Conservation (phyloP, 768 basidiomycete species). For the Tylopilus plumbeoviolaceoides region DNA sequence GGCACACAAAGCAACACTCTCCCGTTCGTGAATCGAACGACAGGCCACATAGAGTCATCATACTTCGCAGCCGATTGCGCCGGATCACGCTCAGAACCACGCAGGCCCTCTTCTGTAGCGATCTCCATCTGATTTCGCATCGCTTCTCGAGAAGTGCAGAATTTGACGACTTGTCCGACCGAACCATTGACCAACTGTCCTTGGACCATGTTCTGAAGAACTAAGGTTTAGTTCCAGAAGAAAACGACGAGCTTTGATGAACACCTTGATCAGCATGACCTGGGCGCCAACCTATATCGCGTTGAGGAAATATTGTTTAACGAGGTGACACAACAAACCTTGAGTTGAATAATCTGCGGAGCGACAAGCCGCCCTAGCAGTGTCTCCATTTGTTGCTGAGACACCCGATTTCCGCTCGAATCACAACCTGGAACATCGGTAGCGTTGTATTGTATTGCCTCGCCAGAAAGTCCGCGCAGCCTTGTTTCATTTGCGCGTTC, state of each 20-base stretch:
- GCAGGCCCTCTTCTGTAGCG: constrained; percentile 33
- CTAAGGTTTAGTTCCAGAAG: neutral
- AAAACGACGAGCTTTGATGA: neutral
- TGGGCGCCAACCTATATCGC: constrained; percentile 67
- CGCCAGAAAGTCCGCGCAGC: constrained; percentile 39
- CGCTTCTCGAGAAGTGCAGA: constrained; percentile 44
- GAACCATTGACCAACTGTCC: constrained; percentile 70
- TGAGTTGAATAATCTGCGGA: constrained; percentile 41
- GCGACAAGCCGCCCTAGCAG: constrained; percentile 62
- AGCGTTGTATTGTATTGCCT: constrained; percentile 38
- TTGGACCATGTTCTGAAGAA: constrained; percentile 58
- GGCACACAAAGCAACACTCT: constrained; percentile 47
- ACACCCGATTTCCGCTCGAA: constrained; percentile 36
- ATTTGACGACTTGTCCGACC: constrained; percentile 51
- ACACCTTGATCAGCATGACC: constrained; percentile 77
- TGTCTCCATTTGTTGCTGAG: constrained; percentile 36
- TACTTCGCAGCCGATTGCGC: constrained; percentile 11
- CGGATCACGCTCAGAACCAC: constrained; percentile 27
- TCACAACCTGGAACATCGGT: constrained; percentile 45
- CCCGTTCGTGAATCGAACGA: constrained; percentile 55
- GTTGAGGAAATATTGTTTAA: constrained; percentile 1
- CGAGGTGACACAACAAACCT: constrained; percentile 33
- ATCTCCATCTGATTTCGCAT: constrained; percentile 34
- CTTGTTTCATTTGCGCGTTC: constrained; percentile 59
- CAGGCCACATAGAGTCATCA: constrained; percentile 47